Percentiles rank a stretch among this genome's conserved stretches.
These are phyloP conservation scores for Smallanthus sonchifolius DNA, from an alignment of 129 eudicot genomes.

Conservation along the genomic window DNA sequence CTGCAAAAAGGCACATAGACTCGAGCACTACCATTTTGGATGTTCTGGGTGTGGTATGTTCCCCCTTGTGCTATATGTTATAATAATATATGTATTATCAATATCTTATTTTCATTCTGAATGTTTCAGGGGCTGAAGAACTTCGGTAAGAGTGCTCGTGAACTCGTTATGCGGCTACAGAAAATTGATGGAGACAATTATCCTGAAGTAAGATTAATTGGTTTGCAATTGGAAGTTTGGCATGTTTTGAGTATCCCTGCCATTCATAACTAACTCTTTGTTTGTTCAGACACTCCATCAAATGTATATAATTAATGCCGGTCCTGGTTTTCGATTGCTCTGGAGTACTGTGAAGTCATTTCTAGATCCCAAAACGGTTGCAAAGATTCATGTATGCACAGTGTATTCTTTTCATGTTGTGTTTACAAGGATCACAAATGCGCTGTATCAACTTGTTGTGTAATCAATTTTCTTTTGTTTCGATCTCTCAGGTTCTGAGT, in stretches of 20 bases:
- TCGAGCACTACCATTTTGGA: conserved; percentile 86
- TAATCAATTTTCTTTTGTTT: not conserved
- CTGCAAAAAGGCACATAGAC: conserved; percentile 90
- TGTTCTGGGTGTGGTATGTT: conserved; percentile 91
- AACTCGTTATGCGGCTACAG: conserved; percentile 70
- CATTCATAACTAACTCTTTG: conserved; percentile 6
- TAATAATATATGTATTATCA: not conserved
- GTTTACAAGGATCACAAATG: not conserved
- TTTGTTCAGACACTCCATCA: conserved; percentile 78
- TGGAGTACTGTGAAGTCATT: conserved; percentile 88
- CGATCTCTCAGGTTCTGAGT: conserved; percentile 65
- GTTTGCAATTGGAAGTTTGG: conserved; percentile 12
- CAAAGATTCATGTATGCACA: conserved; percentile 78
- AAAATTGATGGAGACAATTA: conserved; percentile 92
- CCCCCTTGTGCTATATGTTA: not conserved
- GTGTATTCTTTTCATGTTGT: conserved; percentile 2
- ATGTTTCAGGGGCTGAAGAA: conserved; percentile 73
- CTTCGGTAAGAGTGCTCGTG: conserved; percentile 77
- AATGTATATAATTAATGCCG: conserved; percentile 95
- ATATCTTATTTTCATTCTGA: conserved; percentile 1
- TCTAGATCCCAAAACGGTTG: conserved; percentile 84
- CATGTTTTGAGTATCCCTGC: not conserved
- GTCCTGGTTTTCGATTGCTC: conserved; percentile 89
- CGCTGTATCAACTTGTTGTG: not conserved
- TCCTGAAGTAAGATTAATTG: conserved; percentile 59